Conservation (phyloP, 75 land plant species). For the Picea sitchensis region DNA sequence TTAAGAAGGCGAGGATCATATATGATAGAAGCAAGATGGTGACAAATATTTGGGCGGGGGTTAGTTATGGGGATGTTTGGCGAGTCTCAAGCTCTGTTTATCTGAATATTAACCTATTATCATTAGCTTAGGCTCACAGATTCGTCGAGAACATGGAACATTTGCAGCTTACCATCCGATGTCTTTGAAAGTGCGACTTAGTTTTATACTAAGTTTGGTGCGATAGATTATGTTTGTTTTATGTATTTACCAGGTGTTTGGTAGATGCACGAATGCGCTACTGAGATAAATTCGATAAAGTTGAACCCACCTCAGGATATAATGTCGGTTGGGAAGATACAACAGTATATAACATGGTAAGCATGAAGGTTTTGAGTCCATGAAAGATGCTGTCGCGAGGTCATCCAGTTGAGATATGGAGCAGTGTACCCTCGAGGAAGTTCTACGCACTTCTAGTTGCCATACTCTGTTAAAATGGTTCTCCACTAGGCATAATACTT, state of each 20-base stretch:
- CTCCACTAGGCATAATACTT: too few species aligned
- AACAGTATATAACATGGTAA: too few species aligned
- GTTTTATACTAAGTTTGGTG: neutral
- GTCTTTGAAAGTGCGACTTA: slow-evolving; percentile 1
- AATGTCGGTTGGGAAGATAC: too few species aligned
- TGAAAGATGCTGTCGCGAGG: too few species aligned
- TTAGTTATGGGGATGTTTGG: slow-evolving; percentile 8
- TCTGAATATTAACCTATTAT: slow-evolving; percentile 1
- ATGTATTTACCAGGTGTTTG: neutral
- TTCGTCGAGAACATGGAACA: slow-evolving; percentile 3
- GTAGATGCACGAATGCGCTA: too few species aligned
- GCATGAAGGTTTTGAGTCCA: too few species aligned
- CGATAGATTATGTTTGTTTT: neutral
- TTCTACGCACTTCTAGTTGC: too few species aligned
- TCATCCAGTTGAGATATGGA: too few species aligned
- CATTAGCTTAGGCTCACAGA: neutral
- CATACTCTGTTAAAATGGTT: too few species aligned
- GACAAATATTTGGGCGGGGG: slow-evolving; percentile 4
- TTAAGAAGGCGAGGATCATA: neutral
- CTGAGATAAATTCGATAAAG: too few species aligned
- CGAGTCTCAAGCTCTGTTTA: slow-evolving; percentile 10
- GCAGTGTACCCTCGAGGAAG: too few species aligned
- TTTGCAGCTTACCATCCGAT: neutral
- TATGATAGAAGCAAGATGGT: neutral
- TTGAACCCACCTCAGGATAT: too few species aligned